These are phyloP conservation scores for Syncephalastrum sp. DNA, from an alignment of 371 early-diverging fungal species.

Conservation along the genomic window DNA sequence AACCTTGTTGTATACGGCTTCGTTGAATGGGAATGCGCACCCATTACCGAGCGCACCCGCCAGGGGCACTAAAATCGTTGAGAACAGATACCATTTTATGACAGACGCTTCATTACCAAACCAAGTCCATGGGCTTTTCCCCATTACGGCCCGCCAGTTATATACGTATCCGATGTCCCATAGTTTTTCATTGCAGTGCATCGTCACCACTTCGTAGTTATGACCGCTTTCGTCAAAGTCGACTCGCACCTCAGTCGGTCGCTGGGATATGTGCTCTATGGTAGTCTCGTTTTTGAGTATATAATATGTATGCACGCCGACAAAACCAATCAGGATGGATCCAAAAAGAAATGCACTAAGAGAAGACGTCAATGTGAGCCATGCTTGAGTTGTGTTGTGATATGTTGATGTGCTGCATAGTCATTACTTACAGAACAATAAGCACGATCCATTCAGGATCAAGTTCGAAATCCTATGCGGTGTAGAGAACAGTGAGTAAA, in stretches of 20 bases:
- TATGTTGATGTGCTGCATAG: neutral
- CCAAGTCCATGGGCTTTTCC: conserved; percentile 31
- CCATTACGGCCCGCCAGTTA: conserved; percentile 52
- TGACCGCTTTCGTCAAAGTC: conserved; percentile 46
- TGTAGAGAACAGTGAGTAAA: neutral
- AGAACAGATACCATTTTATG: neutral
- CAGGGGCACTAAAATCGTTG: conserved; percentile 30
- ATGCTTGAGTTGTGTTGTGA: neutral
- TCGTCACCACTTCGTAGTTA: conserved; percentile 46
- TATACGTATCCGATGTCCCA: conserved; percentile 41
- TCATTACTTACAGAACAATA: conserved; percentile 33
- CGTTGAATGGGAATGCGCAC: conserved; percentile 48
- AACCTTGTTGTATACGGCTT: conserved; percentile 37
- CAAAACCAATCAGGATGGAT: conserved; percentile 44
- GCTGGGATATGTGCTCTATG: conserved; percentile 51
- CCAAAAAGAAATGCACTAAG: conserved; percentile 40
- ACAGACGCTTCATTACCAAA: conserved; percentile 31
- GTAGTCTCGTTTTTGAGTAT: conserved; percentile 57
- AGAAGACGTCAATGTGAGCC: neutral
- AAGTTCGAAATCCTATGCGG: conserved; percentile 17
- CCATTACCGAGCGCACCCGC: conserved; percentile 49
- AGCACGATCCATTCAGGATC: conserved; percentile 46
- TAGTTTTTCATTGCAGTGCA: conserved; percentile 41
- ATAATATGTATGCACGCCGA: conserved; percentile 47
- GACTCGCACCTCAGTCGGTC: conserved; percentile 39